These are phyloP conservation scores for Hypoxylon sp. DNA, from an alignment of 2,329 filamentous ascomycete genomes.

Conservation along the genomic window DNA sequence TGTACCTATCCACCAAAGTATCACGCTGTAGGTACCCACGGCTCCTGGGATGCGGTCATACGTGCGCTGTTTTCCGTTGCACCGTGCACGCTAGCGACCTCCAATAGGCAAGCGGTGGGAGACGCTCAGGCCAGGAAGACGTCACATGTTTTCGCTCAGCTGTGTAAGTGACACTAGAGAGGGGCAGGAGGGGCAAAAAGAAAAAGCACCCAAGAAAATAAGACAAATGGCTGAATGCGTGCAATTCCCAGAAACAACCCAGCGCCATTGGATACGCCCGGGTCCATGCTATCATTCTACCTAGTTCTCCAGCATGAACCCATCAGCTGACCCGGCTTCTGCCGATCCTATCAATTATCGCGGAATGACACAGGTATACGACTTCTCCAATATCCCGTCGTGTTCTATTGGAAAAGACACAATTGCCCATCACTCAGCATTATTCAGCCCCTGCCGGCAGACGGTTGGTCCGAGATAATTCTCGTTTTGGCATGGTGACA, in stretches of 20 bases:
- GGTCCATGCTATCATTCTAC: slow-evolving; percentile 6
- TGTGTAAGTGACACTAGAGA: slow-evolving; percentile 6
- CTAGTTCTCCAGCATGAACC: slow-evolving; percentile 30
- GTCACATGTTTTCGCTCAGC: slow-evolving; percentile 37
- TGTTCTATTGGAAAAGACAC: background rate
- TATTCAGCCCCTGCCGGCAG: slow-evolving; percentile 16
- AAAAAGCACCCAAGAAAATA: slow-evolving; percentile 21
- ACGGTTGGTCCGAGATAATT: background rate
- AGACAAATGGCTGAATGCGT: slow-evolving; percentile 40
- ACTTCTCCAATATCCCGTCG: slow-evolving; percentile 12
- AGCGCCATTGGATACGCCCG: slow-evolving; percentile 22
- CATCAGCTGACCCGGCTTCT: slow-evolving; percentile 42
- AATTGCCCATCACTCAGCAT: slow-evolving; percentile 1
- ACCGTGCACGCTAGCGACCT: slow-evolving; percentile 15
- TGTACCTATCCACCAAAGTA: slow-evolving; percentile 23
- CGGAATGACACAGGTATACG: slow-evolving; percentile 17
- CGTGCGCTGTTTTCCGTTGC: slow-evolving; percentile 30
- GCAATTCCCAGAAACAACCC: slow-evolving; percentile 24
- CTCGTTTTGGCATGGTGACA: background rate
- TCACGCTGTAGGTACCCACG: slow-evolving; percentile 15
- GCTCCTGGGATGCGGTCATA: slow-evolving; percentile 35
- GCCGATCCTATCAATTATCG: slow-evolving; percentile 28
- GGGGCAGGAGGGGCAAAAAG: slow-evolving; percentile 34
- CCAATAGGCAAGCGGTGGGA: background rate
- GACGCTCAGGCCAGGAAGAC: slow-evolving; percentile 15